Evolutionary conservation across 106 monocot species (phyloP).

Genomic region (Acanthochlamys bracteata): DNA sequence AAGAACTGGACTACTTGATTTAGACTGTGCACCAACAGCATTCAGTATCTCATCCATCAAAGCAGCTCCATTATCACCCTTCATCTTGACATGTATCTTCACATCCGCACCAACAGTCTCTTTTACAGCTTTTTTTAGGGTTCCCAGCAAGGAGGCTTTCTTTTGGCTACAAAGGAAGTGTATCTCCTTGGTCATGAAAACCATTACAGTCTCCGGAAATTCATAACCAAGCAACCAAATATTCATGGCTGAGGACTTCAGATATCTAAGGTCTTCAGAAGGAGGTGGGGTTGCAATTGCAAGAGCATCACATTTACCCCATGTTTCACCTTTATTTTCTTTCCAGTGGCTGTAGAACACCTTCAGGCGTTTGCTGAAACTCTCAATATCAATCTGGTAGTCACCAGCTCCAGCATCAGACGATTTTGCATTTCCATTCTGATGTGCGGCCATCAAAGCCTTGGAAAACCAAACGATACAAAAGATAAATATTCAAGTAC

Average conservation of each 20-base stretch:
- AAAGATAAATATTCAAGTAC: not conserved
- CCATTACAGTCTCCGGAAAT: slow-evolving; percentile 94
- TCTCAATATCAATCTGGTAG: slow-evolving; percentile 65
- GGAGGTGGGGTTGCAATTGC: slow-evolving; percentile 74
- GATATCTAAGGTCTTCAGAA: slow-evolving; percentile 84
- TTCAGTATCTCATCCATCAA: slow-evolving; percentile 59
- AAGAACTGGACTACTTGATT: slow-evolving; percentile 41
- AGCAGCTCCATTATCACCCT: slow-evolving; percentile 53
- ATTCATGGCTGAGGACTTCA: slow-evolving; percentile 86
- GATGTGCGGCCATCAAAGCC: slow-evolving; percentile 32
- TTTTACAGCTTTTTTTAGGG: slow-evolving; percentile 54
- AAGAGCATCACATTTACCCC: slow-evolving; percentile 61
- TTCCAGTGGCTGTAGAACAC: slow-evolving; percentile 72
- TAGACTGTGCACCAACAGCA: slow-evolving; percentile 30
- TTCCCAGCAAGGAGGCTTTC: slow-evolving; percentile 71
- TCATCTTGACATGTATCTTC: slow-evolving; percentile 72
- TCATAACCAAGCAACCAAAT: slow-evolving; percentile 94
- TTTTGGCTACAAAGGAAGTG: slow-evolving; percentile 87
- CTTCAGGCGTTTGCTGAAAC: slow-evolving; percentile 57
- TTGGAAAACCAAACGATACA: not conserved
- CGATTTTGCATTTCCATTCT: slow-evolving; percentile 26
- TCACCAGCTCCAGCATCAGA: slow-evolving; percentile 5
- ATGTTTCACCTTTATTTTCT: slow-evolving; percentile 42
- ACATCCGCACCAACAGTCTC: slow-evolving; percentile 66
- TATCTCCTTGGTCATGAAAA: slow-evolving; percentile 79